Conservation (phyloP, 768 basidiomycete species). For the Amanita polypyramis region DNA sequence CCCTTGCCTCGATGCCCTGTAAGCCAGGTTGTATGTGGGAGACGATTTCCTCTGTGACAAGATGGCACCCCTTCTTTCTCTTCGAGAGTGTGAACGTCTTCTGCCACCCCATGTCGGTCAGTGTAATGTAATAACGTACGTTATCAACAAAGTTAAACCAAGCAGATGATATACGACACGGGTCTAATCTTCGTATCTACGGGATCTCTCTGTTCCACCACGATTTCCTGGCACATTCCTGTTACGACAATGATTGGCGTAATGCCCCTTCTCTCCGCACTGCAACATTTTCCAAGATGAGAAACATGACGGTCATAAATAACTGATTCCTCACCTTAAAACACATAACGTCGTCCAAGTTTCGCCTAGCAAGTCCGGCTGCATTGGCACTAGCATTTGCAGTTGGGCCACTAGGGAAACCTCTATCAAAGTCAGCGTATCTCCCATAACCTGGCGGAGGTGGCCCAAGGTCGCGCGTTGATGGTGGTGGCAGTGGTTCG, state of each 20-base stretch:
- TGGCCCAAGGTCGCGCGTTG: constrained; percentile 73
- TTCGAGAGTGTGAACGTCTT: constrained; percentile 62
- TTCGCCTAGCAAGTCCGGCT: constrained; percentile 33
- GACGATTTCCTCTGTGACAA: constrained; percentile 72
- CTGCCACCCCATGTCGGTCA: constrained; percentile 73
- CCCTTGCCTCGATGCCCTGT: constrained; percentile 45
- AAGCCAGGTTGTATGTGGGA: constrained; percentile 60
- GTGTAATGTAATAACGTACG: background rate
- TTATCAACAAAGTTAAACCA: background rate
- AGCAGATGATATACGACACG: background rate
- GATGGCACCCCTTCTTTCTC: constrained; percentile 60
- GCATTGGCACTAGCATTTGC: background rate
- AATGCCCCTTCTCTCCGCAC: constrained; percentile 92
- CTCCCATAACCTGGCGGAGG: constrained; percentile 89
- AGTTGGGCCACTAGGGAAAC: constrained; percentile 16
- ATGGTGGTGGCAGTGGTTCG: constrained; percentile 65
- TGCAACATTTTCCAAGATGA: constrained; percentile 18
- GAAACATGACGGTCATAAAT: background rate
- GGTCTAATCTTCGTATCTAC: constrained; percentile 22
- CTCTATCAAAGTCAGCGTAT: constrained; percentile 67
- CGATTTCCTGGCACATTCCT: constrained; percentile 86
- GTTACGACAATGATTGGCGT: constrained; percentile 90
- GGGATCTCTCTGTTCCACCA: constrained; percentile 63
- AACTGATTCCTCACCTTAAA: constrained; percentile 53
- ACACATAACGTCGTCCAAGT: constrained; percentile 76